A percentile compares a stretch with the other conserved stretches of the same genome.
Conservation (phyloP, 169 alveolate species). For the Plasmodium vinckei region DNA sequence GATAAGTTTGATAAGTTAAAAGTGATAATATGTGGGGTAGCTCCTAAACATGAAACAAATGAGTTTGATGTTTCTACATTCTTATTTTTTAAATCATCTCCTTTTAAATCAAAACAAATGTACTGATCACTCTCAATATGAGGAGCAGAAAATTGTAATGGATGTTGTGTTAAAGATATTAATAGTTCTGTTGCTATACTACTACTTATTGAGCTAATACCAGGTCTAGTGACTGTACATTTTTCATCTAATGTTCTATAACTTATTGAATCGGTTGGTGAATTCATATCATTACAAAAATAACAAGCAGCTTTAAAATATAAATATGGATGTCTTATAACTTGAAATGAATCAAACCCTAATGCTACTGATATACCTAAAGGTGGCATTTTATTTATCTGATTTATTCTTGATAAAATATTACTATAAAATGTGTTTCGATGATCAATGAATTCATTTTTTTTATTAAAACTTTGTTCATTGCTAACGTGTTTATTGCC, state of each 20-base stretch:
- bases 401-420: slow-evolving; percentile 21
- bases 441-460: neutral
- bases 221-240: slow-evolving; percentile 82
- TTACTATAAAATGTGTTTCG: slow-evolving; percentile 44
- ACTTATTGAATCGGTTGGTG: slow-evolving; percentile 61
- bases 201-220: slow-evolving; percentile 82
- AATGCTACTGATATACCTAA: slow-evolving; percentile 81
- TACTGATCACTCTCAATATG: slow-evolving; percentile 68
- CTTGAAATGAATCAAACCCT: slow-evolving; percentile 80
- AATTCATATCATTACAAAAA: slow-evolving; percentile 82
- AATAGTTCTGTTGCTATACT: slow-evolving; percentile 80
- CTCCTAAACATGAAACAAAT: slow-evolving; percentile 79
- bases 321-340: slow-evolving; percentile 82
- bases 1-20: slow-evolving; percentile 79
- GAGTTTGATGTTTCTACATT: slow-evolving; percentile 21
- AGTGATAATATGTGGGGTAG: slow-evolving; percentile 81
- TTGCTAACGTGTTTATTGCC: too few relatives aligned
- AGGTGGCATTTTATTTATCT: slow-evolving; percentile 74
- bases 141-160: slow-evolving; percentile 77
- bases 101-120: neutral
- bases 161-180: slow-evolving; percentile 82
- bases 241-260: slow-evolving; percentile 82
- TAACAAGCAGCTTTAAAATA: slow-evolving; percentile 81
- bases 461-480: neutral
- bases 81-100: neutral